Base-by-base conservation (phyloP, 495 filamentous ascomycete species). In the Talaromyces nanjingensis region DNA sequence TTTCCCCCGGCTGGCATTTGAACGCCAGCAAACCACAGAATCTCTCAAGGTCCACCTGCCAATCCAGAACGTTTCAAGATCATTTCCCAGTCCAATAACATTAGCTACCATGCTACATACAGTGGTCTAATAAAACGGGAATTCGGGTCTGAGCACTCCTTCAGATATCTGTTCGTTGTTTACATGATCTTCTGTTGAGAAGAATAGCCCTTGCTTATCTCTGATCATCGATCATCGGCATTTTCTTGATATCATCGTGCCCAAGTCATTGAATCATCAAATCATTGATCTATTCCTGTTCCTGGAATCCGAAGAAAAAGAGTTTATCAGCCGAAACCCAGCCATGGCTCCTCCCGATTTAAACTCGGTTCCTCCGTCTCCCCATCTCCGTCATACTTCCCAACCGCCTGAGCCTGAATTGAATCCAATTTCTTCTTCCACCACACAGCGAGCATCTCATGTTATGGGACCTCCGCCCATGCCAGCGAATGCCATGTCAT, bases 341-440 rank as follows among this genome's bases (percentile, higher is more conserved):
- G n/a, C 56, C 55, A 86, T 86, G 84, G 74, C 83, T 72, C 81
- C 89, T 31, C 81, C 89, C 25, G 87, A 89, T 64, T 74, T 87
- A 62, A 89, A 84, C 67, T 80, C 84, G 2, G 76, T 84, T 31
- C 79, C 87, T 57, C 73, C 83, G 5, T 86, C 84, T 31, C 81
- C 83, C 25, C 79, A 79, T 63, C 68, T 71, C 14, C 78, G 70
- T 47, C 72, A 73, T 64, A 72, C 62, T 79, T 81, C 71, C 77
- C 82, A 68, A 78, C 87, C 78, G 75, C 82, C 77, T 70, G 69
- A 68, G 4, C 34, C 37, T 52, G 31, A 56, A 11, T 62, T 57
- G 64, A 63, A 60, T 76, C 70, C 66, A 33, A 39, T 42, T 29
- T 78, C 76, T 60, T 74, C 63, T 27, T 75, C 78, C 1, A 64